Evolutionary conservation across 1,284 basidiomycete species (phyloP), one percentile per base, ranked within the genome.

Genomic region (Boletellus deceptivus): DNA sequence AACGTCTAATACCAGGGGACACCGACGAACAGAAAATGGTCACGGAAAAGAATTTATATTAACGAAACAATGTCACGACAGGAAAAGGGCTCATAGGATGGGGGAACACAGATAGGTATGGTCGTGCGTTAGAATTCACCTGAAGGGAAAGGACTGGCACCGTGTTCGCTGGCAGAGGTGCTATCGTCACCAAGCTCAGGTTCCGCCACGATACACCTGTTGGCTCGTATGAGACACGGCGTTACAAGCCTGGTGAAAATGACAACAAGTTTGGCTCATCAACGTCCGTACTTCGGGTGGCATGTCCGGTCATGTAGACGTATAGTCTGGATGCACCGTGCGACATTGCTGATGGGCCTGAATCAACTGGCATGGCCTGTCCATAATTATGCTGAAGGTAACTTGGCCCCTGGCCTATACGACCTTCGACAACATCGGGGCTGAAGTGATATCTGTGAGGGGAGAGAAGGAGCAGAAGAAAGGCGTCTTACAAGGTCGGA

Each of bases 401-500:
- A 13, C 16, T 11, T 8, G 51, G 22, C 14, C 20, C 48, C 11
- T 37, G 14, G 27, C 42, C n/a, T 22, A 31, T 18, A 35, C 24
- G 10, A n/a, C 45, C 40, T 35, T 59, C 53, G 17, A 40, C 13
- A 31, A 48, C 34, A 27, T 44, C 47, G 22, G 49, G 3, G 36
- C 63, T 68, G 36, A 6, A 27, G 14, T 20, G 37, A 20, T 37
- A 31, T 31, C 17, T 24, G 20, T 56, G 25, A 55, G 20, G 31
- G 35, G 1, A 24, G 20, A 29, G 38, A 34, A 38, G 24, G 18
- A 34, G 16, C 9, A n/a, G 7, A 33, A 46, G 43, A 46, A 6
- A 25, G 18, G 36, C 3, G 17, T 27, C 65, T 52, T 24, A 64
- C 63, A 50, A 56, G 48, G 36, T 39, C 27, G 47, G 59, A 13